Evolutionary conservation across 106 monocot species (phyloP), one percentile per base, ranked within the genome.

Genomic region (Acanthochlamys bracteata): DNA sequence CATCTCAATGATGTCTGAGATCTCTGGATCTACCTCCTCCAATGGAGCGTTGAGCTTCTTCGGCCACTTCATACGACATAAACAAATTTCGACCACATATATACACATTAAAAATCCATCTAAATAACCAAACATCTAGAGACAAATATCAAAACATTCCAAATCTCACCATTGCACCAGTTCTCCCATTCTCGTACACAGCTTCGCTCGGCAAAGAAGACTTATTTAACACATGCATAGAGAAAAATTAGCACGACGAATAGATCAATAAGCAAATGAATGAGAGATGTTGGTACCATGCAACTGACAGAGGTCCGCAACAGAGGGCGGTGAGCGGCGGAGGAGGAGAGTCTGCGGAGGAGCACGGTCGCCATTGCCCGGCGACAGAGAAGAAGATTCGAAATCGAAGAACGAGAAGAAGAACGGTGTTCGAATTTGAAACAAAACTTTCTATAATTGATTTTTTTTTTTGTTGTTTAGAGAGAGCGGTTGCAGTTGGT

Each of bases 1-100:
- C 39, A 78, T 84, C 74, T 95, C 94, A 55, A 95, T 95, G 67
- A 95, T 95, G 64, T 95, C 75, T 11, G 84, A 79, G 53, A 95
- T 78, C 66, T 95, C 94, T 13, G 94, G 90, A 78, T 95, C 94
- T 14, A 90, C 84, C 9, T 59, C 82, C 71, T 90, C 95, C 55
- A 95, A 75, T 21, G 95, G 60, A 10, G 81, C 69, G 61, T 90
- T 95, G 26, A 95, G 80, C 75, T 90, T 84, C 69, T 90, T 84
- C 49, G 84, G 69, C 95, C 95, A 95, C 95, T 95, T 69, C 69
- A 71, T 10, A 55, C 57, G 11, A n/a, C 51, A 20, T 21, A 14
- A 49, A 49, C 2, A 49, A 49, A 12, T 12, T 14, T 49, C 49
- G 6, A n/a, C n/a, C n/a, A n/a, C n/a, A n/a, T n/a, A 49, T 33